Percentiles rank a stretch among this genome's conserved stretches.
phyloP scores from a whole-genome alignment of 2,329 filamentous ascomycete genomes.

The Trichoderma koningiopsis region DNA sequence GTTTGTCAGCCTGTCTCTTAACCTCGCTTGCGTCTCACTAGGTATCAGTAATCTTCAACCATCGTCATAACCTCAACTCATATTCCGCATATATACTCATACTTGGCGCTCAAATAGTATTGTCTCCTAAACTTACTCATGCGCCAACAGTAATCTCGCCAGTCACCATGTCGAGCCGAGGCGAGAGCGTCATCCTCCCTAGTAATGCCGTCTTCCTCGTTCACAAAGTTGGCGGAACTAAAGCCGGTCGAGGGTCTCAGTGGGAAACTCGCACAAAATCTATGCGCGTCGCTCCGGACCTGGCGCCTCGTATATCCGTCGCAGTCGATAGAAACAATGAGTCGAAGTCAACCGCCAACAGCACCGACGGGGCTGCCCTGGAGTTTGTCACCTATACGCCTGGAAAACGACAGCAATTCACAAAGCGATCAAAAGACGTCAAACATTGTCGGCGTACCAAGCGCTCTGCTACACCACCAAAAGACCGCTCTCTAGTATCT shows the following conservation, averaged over 20 bases:
- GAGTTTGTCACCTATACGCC: conserved; percentile 18
- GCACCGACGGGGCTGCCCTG: neutral
- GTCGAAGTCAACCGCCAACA: neutral
- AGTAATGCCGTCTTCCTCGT: conserved; percentile 21
- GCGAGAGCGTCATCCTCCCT: conserved; percentile 21
- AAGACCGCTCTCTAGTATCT: neutral
- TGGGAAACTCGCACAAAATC: conserved; percentile 20
- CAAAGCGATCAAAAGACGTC: neutral
- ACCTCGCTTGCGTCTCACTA: neutral
- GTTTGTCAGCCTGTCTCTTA: neutral
- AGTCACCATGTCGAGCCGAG: conserved; percentile 7
- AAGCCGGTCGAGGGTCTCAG: neutral
- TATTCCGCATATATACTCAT: neutral
- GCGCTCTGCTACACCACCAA: neutral
- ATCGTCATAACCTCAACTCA: neutral
- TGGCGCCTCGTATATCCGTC: neutral
- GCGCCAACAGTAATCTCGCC: neutral
- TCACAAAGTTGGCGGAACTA: conserved; percentile 18
- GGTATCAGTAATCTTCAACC: neutral
- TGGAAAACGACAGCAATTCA: neutral
- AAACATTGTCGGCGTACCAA: neutral
- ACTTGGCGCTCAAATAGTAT: too few species aligned
- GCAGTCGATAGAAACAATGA: neutral
- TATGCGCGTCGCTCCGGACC: conserved; percentile 4
- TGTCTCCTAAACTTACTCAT: neutral